A percentile compares a stretch with the other conserved stretches of the same genome.
These are phyloP conservation scores for Magnusiomyces suaveolens DNA, from an alignment of 1,139 yeast genomes.

Conservation along the genomic window DNA sequence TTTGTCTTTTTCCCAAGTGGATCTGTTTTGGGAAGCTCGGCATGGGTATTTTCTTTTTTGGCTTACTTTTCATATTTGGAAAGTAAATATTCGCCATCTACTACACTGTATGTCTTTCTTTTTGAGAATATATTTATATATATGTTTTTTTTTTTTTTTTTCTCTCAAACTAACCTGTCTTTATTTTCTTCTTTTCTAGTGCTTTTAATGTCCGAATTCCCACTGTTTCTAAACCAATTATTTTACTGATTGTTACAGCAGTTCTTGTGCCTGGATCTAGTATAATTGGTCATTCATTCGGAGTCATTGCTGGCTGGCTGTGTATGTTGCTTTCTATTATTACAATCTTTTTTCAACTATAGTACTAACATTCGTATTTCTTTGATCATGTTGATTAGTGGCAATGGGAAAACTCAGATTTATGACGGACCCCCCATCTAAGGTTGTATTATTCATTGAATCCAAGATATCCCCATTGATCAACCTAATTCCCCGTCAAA, in stretches of 20 bases:
- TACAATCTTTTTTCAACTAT: not conserved
- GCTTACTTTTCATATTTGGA: constrained; percentile 57
- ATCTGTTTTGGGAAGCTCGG: constrained; percentile 58
- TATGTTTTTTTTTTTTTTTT: too few relatives aligned
- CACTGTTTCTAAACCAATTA: constrained; percentile 51
- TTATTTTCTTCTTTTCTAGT: not conserved
- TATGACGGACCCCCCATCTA: constrained; percentile 56
- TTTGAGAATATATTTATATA: too few relatives aligned
- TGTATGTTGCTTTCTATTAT: constrained; percentile 9
- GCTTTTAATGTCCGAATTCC: constrained; percentile 39
- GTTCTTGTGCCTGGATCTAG: constrained; percentile 51
- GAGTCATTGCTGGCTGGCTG: constrained; percentile 43
- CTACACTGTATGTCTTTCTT: constrained; percentile 23
- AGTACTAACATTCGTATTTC: not conserved
- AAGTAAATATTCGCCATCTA: constrained; percentile 42
- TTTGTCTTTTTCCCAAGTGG: constrained; percentile 44
- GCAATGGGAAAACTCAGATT: constrained; percentile 48
- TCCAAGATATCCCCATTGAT: constrained; percentile 42
- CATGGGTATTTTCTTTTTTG: constrained; percentile 64
- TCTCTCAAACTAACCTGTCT: not conserved
- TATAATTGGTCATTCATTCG: constrained; percentile 62
- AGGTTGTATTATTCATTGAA: constrained; percentile 60
- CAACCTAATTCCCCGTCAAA: constrained; percentile 43
- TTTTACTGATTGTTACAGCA: constrained; percentile 42
- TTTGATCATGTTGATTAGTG: constrained; percentile 23